Percentiles rank a stretch among this genome's conserved stretches.
phyloP scores from a whole-genome alignment of 495 filamentous ascomycete genomes.

The Cryomyces minteri region DNA sequence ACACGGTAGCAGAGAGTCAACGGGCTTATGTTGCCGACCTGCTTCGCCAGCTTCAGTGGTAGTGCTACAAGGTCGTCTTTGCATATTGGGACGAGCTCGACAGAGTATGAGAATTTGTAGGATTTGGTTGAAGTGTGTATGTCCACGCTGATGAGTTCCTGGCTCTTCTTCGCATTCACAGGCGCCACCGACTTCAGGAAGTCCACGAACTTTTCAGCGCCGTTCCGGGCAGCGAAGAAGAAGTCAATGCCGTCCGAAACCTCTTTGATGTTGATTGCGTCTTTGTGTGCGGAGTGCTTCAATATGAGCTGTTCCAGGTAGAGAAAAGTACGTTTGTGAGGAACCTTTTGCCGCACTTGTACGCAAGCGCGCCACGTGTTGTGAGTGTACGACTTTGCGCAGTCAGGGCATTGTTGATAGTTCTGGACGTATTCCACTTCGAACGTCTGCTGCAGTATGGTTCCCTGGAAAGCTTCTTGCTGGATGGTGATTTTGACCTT shows the following conservation, averaged over 20 bases:
- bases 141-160: slow-evolving; percentile 85
- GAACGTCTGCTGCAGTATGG: slow-evolving; percentile 82
- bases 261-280: slow-evolving; percentile 94
- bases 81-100: slow-evolving; percentile 80
- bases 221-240: slow-evolving; percentile 73
- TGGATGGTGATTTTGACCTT: slow-evolving; percentile 91
- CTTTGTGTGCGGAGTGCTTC: slow-evolving; percentile 78
- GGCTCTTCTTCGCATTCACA: slow-evolving; percentile 61
- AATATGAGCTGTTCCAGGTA: slow-evolving; percentile 94
- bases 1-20: slow-evolving; percentile 72
- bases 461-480: slow-evolving; percentile 49
- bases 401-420: slow-evolving; percentile 80
- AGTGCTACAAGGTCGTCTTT: slow-evolving; percentile 90
- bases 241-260: slow-evolving; percentile 89
- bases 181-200: slow-evolving; percentile 74
- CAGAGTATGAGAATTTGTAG: slow-evolving; percentile 83
- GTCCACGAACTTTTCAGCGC: slow-evolving; percentile 82
- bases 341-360: slow-evolving; percentile 90
- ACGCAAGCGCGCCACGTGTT: slow-evolving; percentile 78
- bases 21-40: slow-evolving; percentile 70
- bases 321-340: slow-evolving; percentile 92
- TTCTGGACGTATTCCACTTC: slow-evolving; percentile 84
- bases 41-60: slow-evolving; percentile 73
- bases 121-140: slow-evolving; percentile 74
- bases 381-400: slow-evolving; percentile 82